phyloP scores from a whole-genome alignment of 2,329 filamentous ascomycete species.

The Rhynchosporium agropyri region DNA sequence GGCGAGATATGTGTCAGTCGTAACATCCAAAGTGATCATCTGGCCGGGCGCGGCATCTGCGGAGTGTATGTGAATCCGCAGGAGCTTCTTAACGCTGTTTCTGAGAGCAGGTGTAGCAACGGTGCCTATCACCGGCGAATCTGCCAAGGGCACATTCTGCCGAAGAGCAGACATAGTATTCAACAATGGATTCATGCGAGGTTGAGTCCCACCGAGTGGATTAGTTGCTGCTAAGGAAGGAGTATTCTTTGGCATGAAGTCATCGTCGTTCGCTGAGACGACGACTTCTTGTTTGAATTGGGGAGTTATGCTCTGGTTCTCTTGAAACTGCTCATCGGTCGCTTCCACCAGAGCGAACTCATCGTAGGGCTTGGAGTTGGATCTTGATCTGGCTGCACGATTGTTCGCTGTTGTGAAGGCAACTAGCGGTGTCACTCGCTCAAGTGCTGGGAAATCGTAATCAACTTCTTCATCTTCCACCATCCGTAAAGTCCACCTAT shows the following conservation, averaged over 20 bases:
- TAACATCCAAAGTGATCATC: slow-evolving; percentile 73
- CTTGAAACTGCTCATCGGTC: slow-evolving; percentile 65
- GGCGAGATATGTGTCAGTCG: slow-evolving; percentile 80
- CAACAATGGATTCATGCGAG: slow-evolving; percentile 59
- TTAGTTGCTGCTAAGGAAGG: slow-evolving; percentile 33
- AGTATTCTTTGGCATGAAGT: slow-evolving; percentile 45
- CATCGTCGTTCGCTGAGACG: slow-evolving; percentile 45
- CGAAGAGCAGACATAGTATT: slow-evolving; percentile 59
- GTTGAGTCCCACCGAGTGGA: slow-evolving; percentile 43
- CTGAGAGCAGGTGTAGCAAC: slow-evolving; percentile 43
- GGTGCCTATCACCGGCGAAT: slow-evolving; percentile 52
- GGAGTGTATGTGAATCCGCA: slow-evolving; percentile 72
- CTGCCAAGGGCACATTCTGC: slow-evolving; percentile 56
- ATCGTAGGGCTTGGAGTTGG: slow-evolving; percentile 77
- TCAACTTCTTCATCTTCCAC: slow-evolving; percentile 84
- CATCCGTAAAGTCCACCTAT: slow-evolving; percentile 82
- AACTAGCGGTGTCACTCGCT: slow-evolving; percentile 71
- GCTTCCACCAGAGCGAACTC: slow-evolving; percentile 81
- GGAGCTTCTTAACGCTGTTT: slow-evolving; percentile 65
- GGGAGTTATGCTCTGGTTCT: slow-evolving; percentile 70
- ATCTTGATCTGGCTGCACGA: slow-evolving; percentile 59
- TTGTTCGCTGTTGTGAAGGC: slow-evolving; percentile 84
- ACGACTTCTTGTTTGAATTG: slow-evolving; percentile 61
- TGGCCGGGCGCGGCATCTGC: slow-evolving; percentile 72
- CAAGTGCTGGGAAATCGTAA: slow-evolving; percentile 79